Conservation (phyloP, 176 grass and related monocot species). For the Oryza glaberrima region DNA sequence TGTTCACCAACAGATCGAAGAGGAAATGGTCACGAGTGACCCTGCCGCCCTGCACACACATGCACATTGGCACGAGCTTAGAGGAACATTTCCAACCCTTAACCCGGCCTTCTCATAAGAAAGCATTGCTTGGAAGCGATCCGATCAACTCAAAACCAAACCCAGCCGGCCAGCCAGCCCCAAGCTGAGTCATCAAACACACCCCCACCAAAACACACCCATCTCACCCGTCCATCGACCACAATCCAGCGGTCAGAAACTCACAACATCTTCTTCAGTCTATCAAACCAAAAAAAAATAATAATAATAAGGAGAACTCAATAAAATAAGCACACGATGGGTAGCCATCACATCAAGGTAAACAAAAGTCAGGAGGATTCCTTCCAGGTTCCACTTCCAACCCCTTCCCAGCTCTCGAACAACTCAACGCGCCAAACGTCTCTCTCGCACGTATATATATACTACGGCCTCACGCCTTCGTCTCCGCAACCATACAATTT, state of each 20-base stretch:
- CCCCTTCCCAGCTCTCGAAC: conserved; percentile 45
- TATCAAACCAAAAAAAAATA: neutral
- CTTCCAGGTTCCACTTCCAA: conserved; percentile 34
- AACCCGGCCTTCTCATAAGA: conserved; percentile 6
- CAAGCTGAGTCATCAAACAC: conserved; percentile 22
- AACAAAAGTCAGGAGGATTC: conserved; percentile 39
- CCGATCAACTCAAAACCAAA: conserved; percentile 38
- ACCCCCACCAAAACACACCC: neutral
- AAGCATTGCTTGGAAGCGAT: conserved; percentile 33
- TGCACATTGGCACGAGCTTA: neutral
- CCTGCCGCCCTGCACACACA: neutral
- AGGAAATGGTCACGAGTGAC: neutral
- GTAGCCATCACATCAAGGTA: conserved; percentile 12
- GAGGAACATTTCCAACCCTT: conserved; percentile 13
- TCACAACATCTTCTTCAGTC: conserved; percentile 29
- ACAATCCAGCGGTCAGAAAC: neutral
- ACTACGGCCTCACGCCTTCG: neutral
- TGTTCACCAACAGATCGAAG: neutral
- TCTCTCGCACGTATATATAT: conserved; percentile 48
- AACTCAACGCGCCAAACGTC: conserved; percentile 60
- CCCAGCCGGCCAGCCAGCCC: neutral
- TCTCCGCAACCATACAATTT: neutral
- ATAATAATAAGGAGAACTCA: neutral
- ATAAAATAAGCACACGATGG: conserved; percentile 7
- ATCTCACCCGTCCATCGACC: conserved; percentile 13